These are phyloP conservation scores for Fagopyrum tataricum DNA, from an alignment of 148 eudicot genomes.

Conservation along the genomic window DNA sequence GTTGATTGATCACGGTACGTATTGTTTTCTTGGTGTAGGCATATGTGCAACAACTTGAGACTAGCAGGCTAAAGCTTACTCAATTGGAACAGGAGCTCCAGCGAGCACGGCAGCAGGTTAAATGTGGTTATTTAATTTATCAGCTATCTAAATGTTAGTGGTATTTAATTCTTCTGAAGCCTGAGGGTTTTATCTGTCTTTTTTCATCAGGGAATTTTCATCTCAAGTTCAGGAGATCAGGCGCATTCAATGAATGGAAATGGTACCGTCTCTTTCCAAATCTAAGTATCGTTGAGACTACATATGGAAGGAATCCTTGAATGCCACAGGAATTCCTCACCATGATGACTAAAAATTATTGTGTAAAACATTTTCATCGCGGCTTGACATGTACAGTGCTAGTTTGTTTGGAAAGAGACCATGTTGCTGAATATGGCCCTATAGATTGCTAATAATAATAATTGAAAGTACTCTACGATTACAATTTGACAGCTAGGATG, in stretches of 20 bases:
- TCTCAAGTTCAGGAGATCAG: constrained; percentile 46
- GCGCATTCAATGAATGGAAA: constrained; percentile 44
- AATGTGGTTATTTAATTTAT: neutral
- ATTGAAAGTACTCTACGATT: no score
- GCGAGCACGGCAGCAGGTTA: constrained; percentile 53
- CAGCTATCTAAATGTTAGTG: neutral
- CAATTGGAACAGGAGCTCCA: constrained; percentile 55
- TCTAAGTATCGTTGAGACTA: neutral
- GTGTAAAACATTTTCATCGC: neutral
- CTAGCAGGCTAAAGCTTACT: constrained; percentile 47
- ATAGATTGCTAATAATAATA: neutral
- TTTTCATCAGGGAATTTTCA: constrained; percentile 36
- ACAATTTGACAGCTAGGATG: no score
- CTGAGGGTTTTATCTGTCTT: constrained; percentile 5
- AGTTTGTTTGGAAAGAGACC: neutral
- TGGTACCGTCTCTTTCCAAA: constrained; percentile 20
- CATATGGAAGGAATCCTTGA: neutral
- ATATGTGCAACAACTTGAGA: constrained; percentile 48
- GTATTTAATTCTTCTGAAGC: neutral
- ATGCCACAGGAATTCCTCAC: neutral
- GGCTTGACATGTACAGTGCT: neutral
- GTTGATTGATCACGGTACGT: neutral
- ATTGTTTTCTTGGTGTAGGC: constrained; percentile 25
- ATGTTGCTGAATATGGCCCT: neutral
- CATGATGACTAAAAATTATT: neutral